Base-by-base conservation (phyloP, 1,284 basidiomycete genomes). In the Malassezia vespertilionis region DNA sequence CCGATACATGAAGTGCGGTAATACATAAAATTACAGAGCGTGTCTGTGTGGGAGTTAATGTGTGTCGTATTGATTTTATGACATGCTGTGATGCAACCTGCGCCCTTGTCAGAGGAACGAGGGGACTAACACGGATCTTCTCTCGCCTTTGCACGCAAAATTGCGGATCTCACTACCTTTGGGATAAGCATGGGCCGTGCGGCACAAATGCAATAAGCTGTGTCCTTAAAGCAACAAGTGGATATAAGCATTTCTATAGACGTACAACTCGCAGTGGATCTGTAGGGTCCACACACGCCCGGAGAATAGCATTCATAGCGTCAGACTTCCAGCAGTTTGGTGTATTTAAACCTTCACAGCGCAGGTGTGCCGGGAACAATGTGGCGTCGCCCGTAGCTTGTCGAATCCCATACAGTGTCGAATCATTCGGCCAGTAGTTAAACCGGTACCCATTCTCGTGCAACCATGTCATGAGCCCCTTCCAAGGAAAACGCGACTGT, bases 261-360 rank as follows among this genome's bases (percentile, higher is more conserved):
- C 38, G 48, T 21, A 51, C 48, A 2, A 51, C 48, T 15, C 48
- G 48, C 24, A 51, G 43, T 2, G 51, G 45, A 32, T 48, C 44
- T 15, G 44, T 36, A 9, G 46, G 42, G 34, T 48, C 41, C 3
- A 53, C 41, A 32, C 46, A 53, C 11, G 51, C 41, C 6, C 46
- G 51, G 33, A 50, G 18, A 17, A 53, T 47, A 5, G 42, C 46
- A 33, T 48, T 53, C 51, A 47, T 52, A 9, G 44, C 50, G n/a
- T 52, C 46, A 6, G 44, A 50, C 23, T 47, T 53, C 51, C 46
- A 51, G 28, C 48, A 51, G 27, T 51, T 51, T 6, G 48, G 48
- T 15, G 48, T 51, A 15, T 51, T 51, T 3, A 51, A 38, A 5
- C 48, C 48, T 33, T 51, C 48, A 22, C 48, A 40, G 12, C 48